Base-by-base conservation (phyloP, 2,329 filamentous ascomycete genomes). In the Aspergillus alliaceus region DNA sequence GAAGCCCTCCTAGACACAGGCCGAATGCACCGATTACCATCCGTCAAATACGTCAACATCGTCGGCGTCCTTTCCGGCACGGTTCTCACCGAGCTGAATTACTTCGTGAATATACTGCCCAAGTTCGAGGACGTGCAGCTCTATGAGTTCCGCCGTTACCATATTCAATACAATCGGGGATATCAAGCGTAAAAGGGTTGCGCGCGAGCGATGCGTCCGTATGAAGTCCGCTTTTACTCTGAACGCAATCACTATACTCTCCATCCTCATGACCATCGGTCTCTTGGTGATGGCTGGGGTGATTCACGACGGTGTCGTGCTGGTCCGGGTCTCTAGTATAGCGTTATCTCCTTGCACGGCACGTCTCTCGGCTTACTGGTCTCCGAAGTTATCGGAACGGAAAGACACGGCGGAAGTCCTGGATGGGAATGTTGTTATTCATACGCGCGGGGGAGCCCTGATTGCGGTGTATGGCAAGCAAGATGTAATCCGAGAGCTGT, bases 61-160 rank as follows among this genome's bases (percentile, higher is more conserved):
- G 79, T 81, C 1, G 84, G 85, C 12, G 82, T 87, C 15, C 78
- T 82, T 61, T 84, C 79, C 60, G 85, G 84, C 47, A 80, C 79
- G 2, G 74, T 77, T 1, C 76, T 86, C 24, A 78, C 80, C 50
- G 80, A 82, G 1, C 79, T 87, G 4, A 84, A 84, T 52, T 86
- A 85, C 75, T 87, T 87, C 62, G 83, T 84, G 29, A 84, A 85
- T 60, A 82, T 86, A 59, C 80, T 87, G 54, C 82, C 84, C 52
- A 80, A 82, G 9, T 37, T 62, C 6, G 46, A 60, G 4, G 31
- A 51, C 6, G 15, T 64, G 12, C 3, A 54, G 32, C 51, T 35
- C 2, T 62, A 42, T 14, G 52, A 57, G 20, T 62, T 62, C 32
- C 59, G 54, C 5, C 29, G n/a, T 9, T 64, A 46, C 42, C 9